phyloP scores from a whole-genome alignment of 2,329 filamentous ascomycete genomes.

The Fusarium mangiferae region DNA sequence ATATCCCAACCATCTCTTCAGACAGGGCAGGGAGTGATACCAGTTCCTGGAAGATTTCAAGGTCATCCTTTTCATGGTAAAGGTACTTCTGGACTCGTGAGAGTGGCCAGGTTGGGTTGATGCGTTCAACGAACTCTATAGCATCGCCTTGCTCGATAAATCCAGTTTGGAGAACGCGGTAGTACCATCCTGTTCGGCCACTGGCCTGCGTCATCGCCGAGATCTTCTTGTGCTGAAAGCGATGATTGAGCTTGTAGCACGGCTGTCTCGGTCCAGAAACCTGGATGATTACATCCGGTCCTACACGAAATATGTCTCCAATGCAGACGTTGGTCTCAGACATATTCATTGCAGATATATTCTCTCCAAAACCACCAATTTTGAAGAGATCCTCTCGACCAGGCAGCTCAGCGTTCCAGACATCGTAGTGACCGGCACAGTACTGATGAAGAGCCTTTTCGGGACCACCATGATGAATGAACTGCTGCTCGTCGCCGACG shows the following conservation, averaged over 20 bases:
- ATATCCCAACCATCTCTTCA: slow-evolving; percentile 18
- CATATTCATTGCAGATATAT: slow-evolving; percentile 22
- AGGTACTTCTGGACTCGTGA: slow-evolving; percentile 15
- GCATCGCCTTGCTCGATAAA: slow-evolving; percentile 6
- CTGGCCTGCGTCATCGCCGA: slow-evolving; percentile 19
- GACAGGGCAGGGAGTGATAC: not conserved
- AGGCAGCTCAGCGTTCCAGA: slow-evolving; percentile 27
- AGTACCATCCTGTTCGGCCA: slow-evolving; percentile 33
- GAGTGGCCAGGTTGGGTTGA: slow-evolving; percentile 21
- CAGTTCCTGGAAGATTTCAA: slow-evolving; percentile 4
- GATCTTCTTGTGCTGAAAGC: slow-evolving; percentile 31
- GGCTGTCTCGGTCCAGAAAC: slow-evolving; percentile 32
- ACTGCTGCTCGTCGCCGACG: slow-evolving; percentile 29
- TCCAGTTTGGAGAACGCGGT: slow-evolving; percentile 23
- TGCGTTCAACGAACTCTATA: slow-evolving; percentile 12
- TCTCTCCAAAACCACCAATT: slow-evolving; percentile 32
- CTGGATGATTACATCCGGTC: slow-evolving; percentile 19
- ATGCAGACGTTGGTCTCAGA: slow-evolving; percentile 32
- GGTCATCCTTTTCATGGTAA: slow-evolving; percentile 20
- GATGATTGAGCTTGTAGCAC: slow-evolving; percentile 36
- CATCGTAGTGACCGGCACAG: slow-evolving; percentile 24
- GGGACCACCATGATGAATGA: slow-evolving; percentile 22
- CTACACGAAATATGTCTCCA: slow-evolving; percentile 26
- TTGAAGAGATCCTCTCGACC: slow-evolving; percentile 22
- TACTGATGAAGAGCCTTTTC: slow-evolving; percentile 36